phyloP scores from a whole-genome alignment of 768 basidiomycete species.

The Termitomyces sp. region DNA sequence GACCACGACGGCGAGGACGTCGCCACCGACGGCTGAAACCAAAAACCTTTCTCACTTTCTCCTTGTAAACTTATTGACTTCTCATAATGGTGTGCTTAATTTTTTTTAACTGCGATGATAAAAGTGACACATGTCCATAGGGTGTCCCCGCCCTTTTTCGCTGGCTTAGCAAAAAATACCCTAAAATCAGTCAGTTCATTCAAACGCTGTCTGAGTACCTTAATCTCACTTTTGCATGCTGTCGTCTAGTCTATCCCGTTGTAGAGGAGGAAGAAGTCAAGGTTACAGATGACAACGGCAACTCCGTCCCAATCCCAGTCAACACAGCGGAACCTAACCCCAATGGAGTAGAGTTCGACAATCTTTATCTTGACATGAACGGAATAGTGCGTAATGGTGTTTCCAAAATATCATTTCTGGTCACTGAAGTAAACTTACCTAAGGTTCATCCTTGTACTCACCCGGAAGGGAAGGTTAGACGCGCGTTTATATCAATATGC shows the following conservation, averaged over 20 bases:
- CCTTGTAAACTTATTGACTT: constrained; percentile 2
- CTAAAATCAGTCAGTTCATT: constrained; percentile 79
- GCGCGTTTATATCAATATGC: neutral
- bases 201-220: no score
- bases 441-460: constrained; percentile 99
- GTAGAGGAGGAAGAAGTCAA: constrained; percentile 79
- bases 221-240: neutral
- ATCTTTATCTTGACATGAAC: constrained; percentile 98
- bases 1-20: constrained; percentile 6
- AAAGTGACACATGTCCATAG: constrained; percentile 32
- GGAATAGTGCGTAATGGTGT: constrained; percentile 67
- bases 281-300: constrained; percentile 62
- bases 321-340: constrained; percentile 83
- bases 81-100: constrained; percentile 4
- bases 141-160: constrained; percentile 98
- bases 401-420: neutral
- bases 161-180: constrained; percentile 98
- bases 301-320: constrained; percentile 66
- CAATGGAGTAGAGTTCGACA: constrained; percentile 95
- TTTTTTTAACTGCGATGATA: no score
- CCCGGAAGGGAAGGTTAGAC: constrained; percentile 85
- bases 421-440: neutral
- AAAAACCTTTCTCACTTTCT: neutral
- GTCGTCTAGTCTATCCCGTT: constrained; percentile 60
- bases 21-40: neutral